Evolutionary conservation across 345 rosid genomes (phyloP).

Genomic region (Eucalyptus urophylla): DNA sequence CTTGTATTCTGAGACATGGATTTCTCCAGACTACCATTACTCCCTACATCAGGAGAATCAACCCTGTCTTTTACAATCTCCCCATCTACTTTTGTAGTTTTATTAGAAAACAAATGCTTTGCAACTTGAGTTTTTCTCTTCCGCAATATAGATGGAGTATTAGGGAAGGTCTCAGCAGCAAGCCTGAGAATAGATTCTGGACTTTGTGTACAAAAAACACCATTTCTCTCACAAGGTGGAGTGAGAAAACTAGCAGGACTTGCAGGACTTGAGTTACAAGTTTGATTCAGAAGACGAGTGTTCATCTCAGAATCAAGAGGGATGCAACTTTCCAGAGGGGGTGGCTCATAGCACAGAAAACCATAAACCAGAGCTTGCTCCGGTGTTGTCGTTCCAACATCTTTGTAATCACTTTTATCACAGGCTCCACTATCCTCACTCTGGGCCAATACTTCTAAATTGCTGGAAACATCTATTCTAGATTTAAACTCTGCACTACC

Average conservation of each 20-base stretch:
- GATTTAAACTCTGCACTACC: conserved; percentile 33
- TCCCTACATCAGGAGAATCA: conserved; percentile 9
- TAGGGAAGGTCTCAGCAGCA: conserved; percentile 77
- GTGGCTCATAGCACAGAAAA: conserved; percentile 45
- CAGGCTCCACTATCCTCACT: conserved; percentile 11
- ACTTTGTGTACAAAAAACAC: conserved; percentile 29
- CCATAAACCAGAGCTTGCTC: conserved; percentile 34
- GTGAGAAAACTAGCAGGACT: conserved; percentile 65
- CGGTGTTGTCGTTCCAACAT: conserved; percentile 3
- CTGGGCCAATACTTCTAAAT: conserved; percentile 17
- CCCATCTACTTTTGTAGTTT: conserved; percentile 9
- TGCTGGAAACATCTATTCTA: conserved; percentile 11
- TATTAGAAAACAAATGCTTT: conserved; percentile 7
- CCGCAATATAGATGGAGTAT: conserved; percentile 86
- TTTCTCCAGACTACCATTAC: conserved; percentile 11
- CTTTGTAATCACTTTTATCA: conserved; percentile 3
- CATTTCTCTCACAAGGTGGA: conserved; percentile 56
- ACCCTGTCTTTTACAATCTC: conserved; percentile 8
- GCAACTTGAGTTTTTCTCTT: conserved; percentile 41
- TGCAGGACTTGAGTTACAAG: conserved; percentile 27
- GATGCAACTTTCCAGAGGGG: conserved; percentile 17
- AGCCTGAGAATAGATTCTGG: conserved; percentile 66
- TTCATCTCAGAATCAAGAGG: conserved; percentile 14
- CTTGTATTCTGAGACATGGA: conserved; percentile 16
- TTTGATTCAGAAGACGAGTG: conserved; percentile 16